phyloP scores from a whole-genome alignment of 768 basidiomycete genomes.

The Tricholoma matsutake region DNA sequence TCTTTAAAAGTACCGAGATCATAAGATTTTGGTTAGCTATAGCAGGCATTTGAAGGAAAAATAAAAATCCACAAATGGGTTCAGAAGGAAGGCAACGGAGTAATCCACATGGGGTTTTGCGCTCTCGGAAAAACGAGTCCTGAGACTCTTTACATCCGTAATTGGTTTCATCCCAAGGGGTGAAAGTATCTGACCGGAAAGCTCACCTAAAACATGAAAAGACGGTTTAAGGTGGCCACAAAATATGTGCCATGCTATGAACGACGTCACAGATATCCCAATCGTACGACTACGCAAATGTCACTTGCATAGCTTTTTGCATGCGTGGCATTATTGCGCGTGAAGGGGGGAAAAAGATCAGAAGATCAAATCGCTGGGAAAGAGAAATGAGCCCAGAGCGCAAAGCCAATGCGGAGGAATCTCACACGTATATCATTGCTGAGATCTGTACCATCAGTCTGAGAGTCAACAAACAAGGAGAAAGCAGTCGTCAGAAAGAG shows the following conservation, averaged over 20 bases:
- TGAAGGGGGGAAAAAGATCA: background rate
- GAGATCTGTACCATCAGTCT: background rate
- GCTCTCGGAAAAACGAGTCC: slow-evolving; percentile 31
- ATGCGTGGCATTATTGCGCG: too few species aligned
- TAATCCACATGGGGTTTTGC: slow-evolving; percentile 49
- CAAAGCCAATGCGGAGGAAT: background rate
- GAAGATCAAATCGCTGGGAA: background rate
- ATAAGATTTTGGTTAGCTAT: background rate
- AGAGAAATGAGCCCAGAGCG: background rate
- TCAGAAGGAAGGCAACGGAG: slow-evolving; percentile 71
- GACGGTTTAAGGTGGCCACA: background rate
- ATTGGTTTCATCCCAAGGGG: slow-evolving; percentile 22
- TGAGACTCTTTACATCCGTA: slow-evolving; percentile 29
- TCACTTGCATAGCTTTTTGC: too few species aligned
- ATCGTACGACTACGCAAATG: too few species aligned
- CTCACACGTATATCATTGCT: background rate
- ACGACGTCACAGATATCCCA: too few species aligned
- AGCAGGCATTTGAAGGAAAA: slow-evolving; percentile 23
- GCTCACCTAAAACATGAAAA: background rate
- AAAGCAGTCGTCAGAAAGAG: background rate
- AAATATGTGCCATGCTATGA: too few species aligned
- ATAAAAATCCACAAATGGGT: background rate
- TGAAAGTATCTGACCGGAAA: background rate
- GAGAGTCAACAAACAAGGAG: background rate
- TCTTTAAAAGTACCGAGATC: too few species aligned